Conservation (phyloP, 2,329 filamentous ascomycete genomes). For the Pseudopyrenochaeta lycopersici region DNA sequence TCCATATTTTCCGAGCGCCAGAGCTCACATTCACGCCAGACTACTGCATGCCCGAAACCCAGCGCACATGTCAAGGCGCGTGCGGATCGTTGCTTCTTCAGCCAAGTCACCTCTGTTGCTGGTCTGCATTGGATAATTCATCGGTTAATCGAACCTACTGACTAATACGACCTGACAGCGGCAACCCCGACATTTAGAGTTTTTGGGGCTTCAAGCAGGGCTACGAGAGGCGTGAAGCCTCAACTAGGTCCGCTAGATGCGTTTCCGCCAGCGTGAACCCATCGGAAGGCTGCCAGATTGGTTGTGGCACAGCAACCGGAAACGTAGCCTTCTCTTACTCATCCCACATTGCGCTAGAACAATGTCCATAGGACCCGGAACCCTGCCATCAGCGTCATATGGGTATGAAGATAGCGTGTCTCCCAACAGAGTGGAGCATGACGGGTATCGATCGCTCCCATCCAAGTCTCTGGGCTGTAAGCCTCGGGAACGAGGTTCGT, state of each 20-base stretch:
- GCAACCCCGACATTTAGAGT: background rate
- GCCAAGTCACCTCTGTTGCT: background rate
- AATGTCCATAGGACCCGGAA: background rate
- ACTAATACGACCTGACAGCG: background rate
- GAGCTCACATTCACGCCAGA: slow-evolving; percentile 4
- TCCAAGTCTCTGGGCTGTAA: background rate
- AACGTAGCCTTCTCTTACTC: background rate
- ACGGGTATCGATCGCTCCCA: slow-evolving; percentile 1
- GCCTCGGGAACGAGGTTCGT: background rate
- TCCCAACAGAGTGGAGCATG: background rate
- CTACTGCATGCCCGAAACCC: slow-evolving; percentile 3
- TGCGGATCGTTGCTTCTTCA: background rate
- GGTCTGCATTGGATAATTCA: background rate
- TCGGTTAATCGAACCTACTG: background rate
- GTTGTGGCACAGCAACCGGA: background rate
- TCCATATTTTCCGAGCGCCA: slow-evolving; percentile 12
- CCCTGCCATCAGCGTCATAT: background rate
- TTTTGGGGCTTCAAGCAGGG: background rate
- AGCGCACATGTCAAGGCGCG: background rate
- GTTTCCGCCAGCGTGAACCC: background rate
- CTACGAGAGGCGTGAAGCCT: background rate
- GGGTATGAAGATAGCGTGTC: background rate
- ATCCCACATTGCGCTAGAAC: background rate
- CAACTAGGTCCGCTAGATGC: background rate
- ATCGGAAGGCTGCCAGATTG: background rate